phyloP scores from a whole-genome alignment of 1,284 basidiomycete genomes.

The Pseudozyma pruni region DNA sequence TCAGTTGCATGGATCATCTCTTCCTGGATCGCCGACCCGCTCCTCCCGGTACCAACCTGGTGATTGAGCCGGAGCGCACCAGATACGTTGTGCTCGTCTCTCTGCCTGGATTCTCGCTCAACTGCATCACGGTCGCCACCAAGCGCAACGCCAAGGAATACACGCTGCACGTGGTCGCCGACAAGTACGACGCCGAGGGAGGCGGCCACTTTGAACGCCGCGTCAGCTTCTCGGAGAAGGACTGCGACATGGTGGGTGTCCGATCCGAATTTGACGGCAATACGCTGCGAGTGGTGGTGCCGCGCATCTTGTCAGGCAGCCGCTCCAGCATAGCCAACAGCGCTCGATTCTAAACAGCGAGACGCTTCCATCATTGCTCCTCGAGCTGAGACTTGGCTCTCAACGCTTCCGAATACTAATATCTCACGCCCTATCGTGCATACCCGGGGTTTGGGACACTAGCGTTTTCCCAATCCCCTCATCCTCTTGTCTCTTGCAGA shows the following conservation, averaged over 20 bases:
- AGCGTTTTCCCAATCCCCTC: too few species aligned
- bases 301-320: conserved; percentile 7
- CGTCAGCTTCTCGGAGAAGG: conserved; percentile 56
- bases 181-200: conserved; percentile 55
- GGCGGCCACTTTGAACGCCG: conserved; percentile 62
- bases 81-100: conserved; percentile 45
- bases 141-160: conserved; percentile 58
- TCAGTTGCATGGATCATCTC: conserved; percentile 42
- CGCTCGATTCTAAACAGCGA: conserved; percentile 70
- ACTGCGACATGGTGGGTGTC: conserved; percentile 51
- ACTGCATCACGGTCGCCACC: conserved; percentile 61
- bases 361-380: too few species aligned
- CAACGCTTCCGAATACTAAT: conserved; percentile 64
- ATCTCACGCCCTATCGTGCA: background rate
- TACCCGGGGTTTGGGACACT: background rate
- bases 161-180: conserved; percentile 62
- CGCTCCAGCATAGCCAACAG: conserved; percentile 44
- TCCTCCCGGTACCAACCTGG: conserved; percentile 52
- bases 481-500: too few species aligned
- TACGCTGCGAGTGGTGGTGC: conserved; percentile 43
- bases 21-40: conserved; percentile 55
- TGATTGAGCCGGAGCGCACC: conserved; percentile 44
- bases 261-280: conserved; percentile 56
- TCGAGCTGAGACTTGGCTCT: too few species aligned
- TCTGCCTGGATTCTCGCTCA: conserved; percentile 61